A percentile compares a stretch with the other conserved stretches of the same genome.
These are phyloP conservation scores for Perkinsela sp. DNA, from an alignment of 208 protist species.

Conservation along the genomic window DNA sequence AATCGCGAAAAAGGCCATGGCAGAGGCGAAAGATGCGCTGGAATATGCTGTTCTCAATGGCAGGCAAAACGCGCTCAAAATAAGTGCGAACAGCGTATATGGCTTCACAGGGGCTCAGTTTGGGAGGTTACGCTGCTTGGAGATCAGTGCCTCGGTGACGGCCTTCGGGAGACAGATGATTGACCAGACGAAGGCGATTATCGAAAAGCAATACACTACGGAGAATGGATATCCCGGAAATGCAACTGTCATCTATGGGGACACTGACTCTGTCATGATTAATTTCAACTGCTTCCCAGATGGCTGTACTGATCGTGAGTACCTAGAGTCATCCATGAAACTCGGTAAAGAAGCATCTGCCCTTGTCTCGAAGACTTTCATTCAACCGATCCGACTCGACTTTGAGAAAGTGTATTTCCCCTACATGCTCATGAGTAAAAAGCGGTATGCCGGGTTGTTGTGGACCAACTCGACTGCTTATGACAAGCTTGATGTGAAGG, in stretches of 20 bases:
- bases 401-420: constrained; percentile 98
- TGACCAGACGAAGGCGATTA: constrained; percentile 71
- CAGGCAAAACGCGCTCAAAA: constrained; percentile 90
- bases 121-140: constrained; percentile 93
- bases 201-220: constrained; percentile 55
- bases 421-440: constrained; percentile 98
- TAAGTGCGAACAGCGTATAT: constrained; percentile 97
- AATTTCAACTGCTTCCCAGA: constrained; percentile 63
- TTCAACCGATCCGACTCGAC: constrained; percentile 85
- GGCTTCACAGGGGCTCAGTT: constrained; percentile 95
- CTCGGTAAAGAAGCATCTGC: constrained; percentile 68
- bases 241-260: constrained; percentile 91
- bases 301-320: constrained; percentile 23
- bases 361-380: constrained; percentile 50
- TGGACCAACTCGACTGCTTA: constrained; percentile 76
- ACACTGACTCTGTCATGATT: constrained; percentile 98
- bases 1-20: constrained; percentile 37
- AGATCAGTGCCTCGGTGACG: constrained; percentile 75
- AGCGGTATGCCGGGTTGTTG: constrained; percentile 93
- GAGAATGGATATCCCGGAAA: constrained; percentile 64
- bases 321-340: constrained; percentile 31
- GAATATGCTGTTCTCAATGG: constrained; percentile 65
- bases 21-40: constrained; percentile 49
- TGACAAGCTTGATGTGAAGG: constrained; percentile 91
- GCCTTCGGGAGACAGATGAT: constrained; percentile 95